Conservation (phyloP, 2,329 filamentous ascomycete genomes). For the Ophiobolus disseminans region DNA sequence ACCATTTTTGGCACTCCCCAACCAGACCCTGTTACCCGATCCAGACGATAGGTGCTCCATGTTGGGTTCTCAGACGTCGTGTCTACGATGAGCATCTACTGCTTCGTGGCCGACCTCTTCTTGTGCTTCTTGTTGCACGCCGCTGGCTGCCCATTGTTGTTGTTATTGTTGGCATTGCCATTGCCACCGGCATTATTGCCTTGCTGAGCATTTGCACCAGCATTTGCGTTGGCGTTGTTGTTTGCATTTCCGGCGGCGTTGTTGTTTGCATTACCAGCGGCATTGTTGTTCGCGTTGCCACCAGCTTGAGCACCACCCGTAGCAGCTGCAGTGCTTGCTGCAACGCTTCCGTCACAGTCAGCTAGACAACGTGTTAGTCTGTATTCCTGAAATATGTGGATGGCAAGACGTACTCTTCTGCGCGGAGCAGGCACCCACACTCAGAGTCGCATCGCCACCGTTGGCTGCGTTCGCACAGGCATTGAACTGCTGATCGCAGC, state of each 20-base stretch:
- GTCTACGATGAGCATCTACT: too few relatives aligned
- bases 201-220: neutral
- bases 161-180: neutral
- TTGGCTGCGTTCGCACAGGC: slow-evolving; percentile 65
- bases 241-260: slow-evolving; percentile 4
- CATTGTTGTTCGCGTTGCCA: slow-evolving; percentile 7
- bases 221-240: slow-evolving; percentile 5
- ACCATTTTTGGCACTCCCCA: too few relatives aligned
- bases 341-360: slow-evolving; percentile 19
- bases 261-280: slow-evolving; percentile 8
- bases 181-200: slow-evolving; percentile 2
- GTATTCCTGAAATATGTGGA: neutral
- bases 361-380: slow-evolving; percentile 14
- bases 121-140: neutral
- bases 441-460: slow-evolving; percentile 27
- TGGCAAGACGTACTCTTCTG: slow-evolving; percentile 29
- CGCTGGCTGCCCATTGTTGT: too few relatives aligned
- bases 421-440: slow-evolving; percentile 20
- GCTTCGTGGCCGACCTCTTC: neutral
- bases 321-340: slow-evolving; percentile 10
- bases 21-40: too few relatives aligned
- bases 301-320: slow-evolving; percentile 6
- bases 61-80: too few relatives aligned
- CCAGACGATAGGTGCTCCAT: too few relatives aligned
- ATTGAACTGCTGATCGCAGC: slow-evolving; percentile 70